Base-by-base conservation (phyloP, 805 yeast species). In the Wickerhamomyces canadensis region DNA sequence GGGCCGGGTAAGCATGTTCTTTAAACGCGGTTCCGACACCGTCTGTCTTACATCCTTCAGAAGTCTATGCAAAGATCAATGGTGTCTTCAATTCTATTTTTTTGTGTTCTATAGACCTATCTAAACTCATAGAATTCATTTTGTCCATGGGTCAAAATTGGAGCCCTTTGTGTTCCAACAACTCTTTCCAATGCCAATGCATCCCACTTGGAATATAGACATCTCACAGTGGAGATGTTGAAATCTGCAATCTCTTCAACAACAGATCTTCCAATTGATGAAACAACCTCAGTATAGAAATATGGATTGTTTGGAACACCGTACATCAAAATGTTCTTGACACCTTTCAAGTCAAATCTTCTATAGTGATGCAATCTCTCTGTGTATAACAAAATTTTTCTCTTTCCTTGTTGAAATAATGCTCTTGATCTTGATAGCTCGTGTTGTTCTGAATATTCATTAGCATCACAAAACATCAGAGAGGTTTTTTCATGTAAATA, bases 321-420 rank as follows among this genome's bases (percentile, higher is more conserved):
- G 59, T 87, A 93, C 65, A 93, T 78, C 6, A 91, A 58, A 14
- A 93, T 70, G 38, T 80, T 83, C 54, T 84, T 81, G 17, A 86
- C 95, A 19, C 98, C 98, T 41, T 72, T 76, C 35, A 93, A 68
- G 40, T 84, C 89, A 58, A 74, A 89, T 36, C 98, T 72, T 46
- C 96, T 76, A 65, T 80, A 93, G 55, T 86, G 93, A 60, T 93
- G 98, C 56, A 91, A 66, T 70, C 98, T 80, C 53, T 91, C 98
- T 0, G 97, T 85, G 61, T 91, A 91, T n/a, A 93, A 61, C 65
- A 93, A 57, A 19, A 91, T 70, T 51, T 84, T 80, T 22, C 67
- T 64, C 38, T 79, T 71, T 3, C 78, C 76, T 29, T 75, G 70
- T 23, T 72, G 75, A 55, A 93, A 93, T 27, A 71, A 62, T 7